A percentile compares a stretch with the other conserved stretches of the same genome.
These are phyloP conservation scores for Blastobotrys malaysiensis DNA, from an alignment of 1,139 yeast species.

Conservation along the genomic window DNA sequence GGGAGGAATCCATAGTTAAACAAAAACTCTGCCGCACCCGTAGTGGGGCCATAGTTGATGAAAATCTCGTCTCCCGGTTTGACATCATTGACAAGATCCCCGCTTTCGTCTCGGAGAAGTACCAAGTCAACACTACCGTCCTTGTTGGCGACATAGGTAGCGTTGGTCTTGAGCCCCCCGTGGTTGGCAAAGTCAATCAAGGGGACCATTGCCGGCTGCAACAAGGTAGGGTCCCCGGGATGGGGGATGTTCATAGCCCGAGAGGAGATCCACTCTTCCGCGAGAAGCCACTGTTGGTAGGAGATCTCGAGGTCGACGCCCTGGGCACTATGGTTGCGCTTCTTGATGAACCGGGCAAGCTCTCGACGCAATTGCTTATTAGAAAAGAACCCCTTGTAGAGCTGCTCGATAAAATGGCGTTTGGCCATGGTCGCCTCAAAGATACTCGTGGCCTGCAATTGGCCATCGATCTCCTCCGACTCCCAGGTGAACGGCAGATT, in stretches of 20 bases:
- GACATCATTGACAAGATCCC: conserved; percentile 5
- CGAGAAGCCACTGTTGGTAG: conserved; percentile 26
- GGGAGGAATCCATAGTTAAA: conserved; percentile 40
- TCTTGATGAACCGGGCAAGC: conserved; percentile 18
- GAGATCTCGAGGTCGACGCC: conserved; percentile 17
- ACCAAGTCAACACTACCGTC: conserved; percentile 25
- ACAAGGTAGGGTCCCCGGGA: conserved; percentile 9
- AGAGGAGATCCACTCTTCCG: conserved; percentile 34
- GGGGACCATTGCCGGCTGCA: conserved; percentile 31
- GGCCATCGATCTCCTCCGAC: conserved; percentile 22
- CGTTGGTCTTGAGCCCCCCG: conserved; percentile 23
- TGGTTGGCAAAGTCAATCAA: conserved; percentile 37
- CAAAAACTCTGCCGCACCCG: conserved; percentile 35
- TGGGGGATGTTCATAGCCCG: conserved; percentile 26
- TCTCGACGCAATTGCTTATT: conserved; percentile 15
- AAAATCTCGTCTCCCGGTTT: conserved; percentile 27
- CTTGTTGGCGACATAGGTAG: conserved; percentile 26
- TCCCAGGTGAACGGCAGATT: conserved; percentile 31
- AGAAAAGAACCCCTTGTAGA: conserved; percentile 22
- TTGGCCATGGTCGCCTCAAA: conserved; percentile 30
- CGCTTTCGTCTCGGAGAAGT: not conserved
- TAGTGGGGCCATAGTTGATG: conserved; percentile 35
- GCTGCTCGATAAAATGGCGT: conserved; percentile 21
- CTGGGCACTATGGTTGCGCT: conserved; percentile 13
- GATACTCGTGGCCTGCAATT: conserved; percentile 27